Conservation (phyloP, 805 yeast species). For the Saccharomycopsis capsularis region DNA sequence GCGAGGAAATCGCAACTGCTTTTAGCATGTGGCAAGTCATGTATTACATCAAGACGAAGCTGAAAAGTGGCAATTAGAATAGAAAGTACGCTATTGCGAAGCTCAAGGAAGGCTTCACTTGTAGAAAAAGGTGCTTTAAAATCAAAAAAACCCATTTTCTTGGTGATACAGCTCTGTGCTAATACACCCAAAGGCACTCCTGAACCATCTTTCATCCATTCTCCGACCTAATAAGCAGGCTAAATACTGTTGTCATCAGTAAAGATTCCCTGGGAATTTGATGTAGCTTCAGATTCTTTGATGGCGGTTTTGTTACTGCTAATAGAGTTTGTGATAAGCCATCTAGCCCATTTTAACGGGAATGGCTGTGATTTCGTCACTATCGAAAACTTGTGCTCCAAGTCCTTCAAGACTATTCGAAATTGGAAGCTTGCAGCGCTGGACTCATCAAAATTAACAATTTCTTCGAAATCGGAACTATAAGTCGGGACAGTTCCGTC, state of each 20-base stretch:
- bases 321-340: slow-evolving; percentile 57
- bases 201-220: slow-evolving; percentile 75
- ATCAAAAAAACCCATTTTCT: slow-evolving; percentile 67
- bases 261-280: slow-evolving; percentile 24
- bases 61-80: too few species aligned
- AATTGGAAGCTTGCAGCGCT: slow-evolving; percentile 59
- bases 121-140: too few species aligned
- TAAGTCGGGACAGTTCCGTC: slow-evolving; percentile 24
- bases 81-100: too few species aligned
- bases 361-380: slow-evolving; percentile 81
- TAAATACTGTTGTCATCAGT: slow-evolving; percentile 46
- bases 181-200: slow-evolving; percentile 74
- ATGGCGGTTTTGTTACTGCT: slow-evolving; percentile 27
- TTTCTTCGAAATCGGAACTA: slow-evolving; percentile 23
- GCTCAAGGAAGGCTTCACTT: too few species aligned
- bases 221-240: slow-evolving; percentile 76
- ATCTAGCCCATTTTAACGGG: slow-evolving; percentile 86
- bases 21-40: too few species aligned
- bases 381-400: slow-evolving; percentile 66
- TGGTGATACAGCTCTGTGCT: slow-evolving; percentile 86
- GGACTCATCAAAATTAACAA: slow-evolving; percentile 32
- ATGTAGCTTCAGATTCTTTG: slow-evolving; percentile 20
- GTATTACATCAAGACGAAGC: too few species aligned
- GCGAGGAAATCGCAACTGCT: too few species aligned
- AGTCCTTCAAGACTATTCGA: slow-evolving; percentile 68